Conservation (phyloP, 805 yeast genomes). For the Teunomyces pallodes region DNA sequence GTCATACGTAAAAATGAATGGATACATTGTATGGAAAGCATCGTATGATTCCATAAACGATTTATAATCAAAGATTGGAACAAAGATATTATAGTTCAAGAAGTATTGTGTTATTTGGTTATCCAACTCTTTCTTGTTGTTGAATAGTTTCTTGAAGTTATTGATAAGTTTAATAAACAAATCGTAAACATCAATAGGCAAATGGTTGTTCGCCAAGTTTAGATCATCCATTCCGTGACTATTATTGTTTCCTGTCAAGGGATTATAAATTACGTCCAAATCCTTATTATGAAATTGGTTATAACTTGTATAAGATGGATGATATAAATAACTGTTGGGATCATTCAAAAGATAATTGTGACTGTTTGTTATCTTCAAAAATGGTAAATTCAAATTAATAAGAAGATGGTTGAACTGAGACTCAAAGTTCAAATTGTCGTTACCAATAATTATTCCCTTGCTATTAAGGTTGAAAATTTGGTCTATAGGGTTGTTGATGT, state of each 20-base stretch:
- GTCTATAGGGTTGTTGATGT: conserved; percentile 43
- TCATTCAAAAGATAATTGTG: conserved; percentile 42
- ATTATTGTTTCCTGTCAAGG: conserved; percentile 27
- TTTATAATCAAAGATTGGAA: conserved; percentile 55
- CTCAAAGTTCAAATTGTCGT: conserved; percentile 44
- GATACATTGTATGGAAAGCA: conserved; percentile 47
- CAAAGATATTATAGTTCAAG: conserved; percentile 50
- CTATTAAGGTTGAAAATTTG: conserved; percentile 43
- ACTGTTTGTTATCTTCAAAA: conserved; percentile 42
- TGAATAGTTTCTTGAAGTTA: conserved; percentile 41
- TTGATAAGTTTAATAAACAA: conserved; percentile 43
- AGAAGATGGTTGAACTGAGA: conserved; percentile 44
- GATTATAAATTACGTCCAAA: conserved; percentile 39
- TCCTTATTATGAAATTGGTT: conserved; percentile 37
- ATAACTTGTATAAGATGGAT: conserved; percentile 36
- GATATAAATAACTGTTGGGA: conserved; percentile 41
- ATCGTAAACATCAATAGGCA: conserved; percentile 43
- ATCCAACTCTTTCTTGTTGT: conserved; percentile 41
- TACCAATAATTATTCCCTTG: conserved; percentile 44
- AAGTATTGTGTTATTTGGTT: conserved; percentile 48
- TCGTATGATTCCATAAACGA: conserved; percentile 52
- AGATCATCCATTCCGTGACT: conserved; percentile 5
- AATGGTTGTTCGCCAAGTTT: conserved; percentile 12
- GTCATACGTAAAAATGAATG: conserved; percentile 46
- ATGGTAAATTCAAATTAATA: conserved; percentile 42